Evolutionary conservation across 1,284 basidiomycete genomes (phyloP), one percentile per base, ranked within the genome.

Genomic region (Trichosporon sp.): DNA sequence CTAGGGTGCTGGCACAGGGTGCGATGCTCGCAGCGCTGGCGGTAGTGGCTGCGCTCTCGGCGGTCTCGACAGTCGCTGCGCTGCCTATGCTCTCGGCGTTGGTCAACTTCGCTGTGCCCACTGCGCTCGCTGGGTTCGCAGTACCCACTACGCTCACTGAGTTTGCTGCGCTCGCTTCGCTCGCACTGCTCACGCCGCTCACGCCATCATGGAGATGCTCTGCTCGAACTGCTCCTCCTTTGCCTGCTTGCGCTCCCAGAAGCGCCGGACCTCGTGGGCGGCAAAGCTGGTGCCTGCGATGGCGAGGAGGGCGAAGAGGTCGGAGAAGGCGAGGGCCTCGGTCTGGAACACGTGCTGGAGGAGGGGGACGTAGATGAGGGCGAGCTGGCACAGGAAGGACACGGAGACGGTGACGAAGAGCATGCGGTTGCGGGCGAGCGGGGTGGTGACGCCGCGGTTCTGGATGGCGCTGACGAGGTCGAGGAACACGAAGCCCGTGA

Each of bases 271-370:
- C 84, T 98, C 94, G 80, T 98, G 95, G 73, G 92, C 67, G 23
- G 78, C 83, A 78, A 94, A 89, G 66, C 90, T 91, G 15, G 87
- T 84, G 0, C 78, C 89, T 0, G 89, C 92, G 32, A 98, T 83
- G n/a, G 84, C 83, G 27, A 95, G 78, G 2, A 99, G 85, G 42
- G 90, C 87, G 31, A 85, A 83, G 70, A 99, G 75, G 82, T 99
- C 96, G 60, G 86, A 82, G 21, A 85, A 66, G 32, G 86, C 85
- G 15, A 99, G 85, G 7, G 91, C 89, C 73, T 91, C 91, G 11
- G 96, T 99, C 84, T 98, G 94, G 87, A 98, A 99, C 58, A 99
- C 86, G 64, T 87, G 86, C 82, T 98, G 96, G 86, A 98, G 88
- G 71, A 92, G 86, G 0, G 95, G 92, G 58, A 98, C 86, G 81